Percentiles rank a stretch among this genome's conserved stretches.
These are phyloP conservation scores for Penicillium verhagenii DNA, from an alignment of 495 filamentous ascomycete genomes.

Conservation along the genomic window DNA sequence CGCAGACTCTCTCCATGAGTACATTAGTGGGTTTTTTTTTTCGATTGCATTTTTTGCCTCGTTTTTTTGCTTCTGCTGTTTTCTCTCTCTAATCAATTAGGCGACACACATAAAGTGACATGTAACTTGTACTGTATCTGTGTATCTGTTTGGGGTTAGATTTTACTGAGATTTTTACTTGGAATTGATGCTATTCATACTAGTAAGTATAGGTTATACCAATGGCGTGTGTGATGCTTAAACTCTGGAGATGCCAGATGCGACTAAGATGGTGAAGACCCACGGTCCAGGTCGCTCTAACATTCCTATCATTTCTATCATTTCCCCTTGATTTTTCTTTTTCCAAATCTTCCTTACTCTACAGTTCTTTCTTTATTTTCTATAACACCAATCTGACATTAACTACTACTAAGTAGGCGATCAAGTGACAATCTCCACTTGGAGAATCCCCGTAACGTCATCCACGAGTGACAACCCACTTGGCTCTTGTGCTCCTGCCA, in stretches of 20 bases:
- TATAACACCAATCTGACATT: not conserved
- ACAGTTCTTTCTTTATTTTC: not conserved
- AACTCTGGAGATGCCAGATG: not conserved
- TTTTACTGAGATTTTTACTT: too few species aligned
- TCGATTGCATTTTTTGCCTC: too few species aligned
- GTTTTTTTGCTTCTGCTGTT: too few species aligned
- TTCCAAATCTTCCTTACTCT: not conserved
- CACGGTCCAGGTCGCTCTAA: not conserved
- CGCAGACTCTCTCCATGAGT: not conserved
- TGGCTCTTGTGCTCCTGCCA: conserved; percentile 4
- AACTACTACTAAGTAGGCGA: not conserved
- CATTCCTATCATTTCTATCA: not conserved
- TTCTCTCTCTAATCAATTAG: not conserved
- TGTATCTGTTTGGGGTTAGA: too few species aligned
- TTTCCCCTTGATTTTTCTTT: not conserved
- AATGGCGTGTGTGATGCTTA: not conserved
- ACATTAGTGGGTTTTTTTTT: too few species aligned
- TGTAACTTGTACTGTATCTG: not conserved
- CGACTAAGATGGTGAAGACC: not conserved
- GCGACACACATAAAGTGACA: not conserved
- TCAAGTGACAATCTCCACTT: not conserved
- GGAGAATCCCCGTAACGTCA: not conserved
- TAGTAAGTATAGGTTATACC: not conserved
- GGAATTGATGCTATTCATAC: too few species aligned
- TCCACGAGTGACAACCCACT: conserved; percentile 1